Percentiles rank a stretch among this genome's conserved stretches.
These are phyloP conservation scores for Coemansia sp. DNA, from an alignment of 192 early-diverging fungal genomes.

Conservation along the genomic window DNA sequence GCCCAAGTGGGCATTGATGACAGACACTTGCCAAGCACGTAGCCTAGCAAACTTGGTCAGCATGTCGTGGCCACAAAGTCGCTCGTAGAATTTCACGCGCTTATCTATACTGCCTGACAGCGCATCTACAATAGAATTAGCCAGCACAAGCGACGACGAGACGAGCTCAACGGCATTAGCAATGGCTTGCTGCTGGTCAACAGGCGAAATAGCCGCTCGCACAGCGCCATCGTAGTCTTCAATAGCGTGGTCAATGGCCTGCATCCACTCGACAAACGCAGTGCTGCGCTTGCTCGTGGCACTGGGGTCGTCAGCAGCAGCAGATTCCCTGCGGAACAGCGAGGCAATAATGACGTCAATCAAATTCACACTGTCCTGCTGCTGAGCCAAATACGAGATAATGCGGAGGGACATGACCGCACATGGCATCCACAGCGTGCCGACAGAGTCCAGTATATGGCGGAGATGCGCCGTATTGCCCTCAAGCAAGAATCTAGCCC, in stretches of 20 bases:
- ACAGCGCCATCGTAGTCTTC: slow-evolving; percentile 15
- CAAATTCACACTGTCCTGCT: slow-evolving; percentile 18
- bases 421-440: slow-evolving; percentile 38
- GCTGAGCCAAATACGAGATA: slow-evolving; percentile 26
- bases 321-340: slow-evolving; percentile 33
- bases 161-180: slow-evolving; percentile 29
- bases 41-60: slow-evolving; percentile 20
- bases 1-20: slow-evolving; percentile 29
- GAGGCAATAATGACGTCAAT: slow-evolving; percentile 15
- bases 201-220: background rate
- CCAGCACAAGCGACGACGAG: slow-evolving; percentile 25
- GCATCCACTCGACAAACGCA: slow-evolving; percentile 51
- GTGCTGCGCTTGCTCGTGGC: slow-evolving; percentile 13
- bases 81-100: slow-evolving; percentile 37
- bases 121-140: slow-evolving; percentile 19
- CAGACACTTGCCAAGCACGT: slow-evolving; percentile 21
- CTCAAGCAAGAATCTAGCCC: slow-evolving; percentile 19
- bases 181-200: background rate
- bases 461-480: slow-evolving; percentile 8
- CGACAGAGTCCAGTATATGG: slow-evolving; percentile 38
- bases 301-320: background rate
- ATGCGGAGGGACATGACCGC: slow-evolving; percentile 36
- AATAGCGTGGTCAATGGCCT: slow-evolving; percentile 27
- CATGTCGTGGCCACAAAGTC: slow-evolving; percentile 35
- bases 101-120: slow-evolving; percentile 24